These are phyloP conservation scores for Avena sativa DNA, from an alignment of 176 grass and related monocot genomes.

Conservation along the genomic window DNA sequence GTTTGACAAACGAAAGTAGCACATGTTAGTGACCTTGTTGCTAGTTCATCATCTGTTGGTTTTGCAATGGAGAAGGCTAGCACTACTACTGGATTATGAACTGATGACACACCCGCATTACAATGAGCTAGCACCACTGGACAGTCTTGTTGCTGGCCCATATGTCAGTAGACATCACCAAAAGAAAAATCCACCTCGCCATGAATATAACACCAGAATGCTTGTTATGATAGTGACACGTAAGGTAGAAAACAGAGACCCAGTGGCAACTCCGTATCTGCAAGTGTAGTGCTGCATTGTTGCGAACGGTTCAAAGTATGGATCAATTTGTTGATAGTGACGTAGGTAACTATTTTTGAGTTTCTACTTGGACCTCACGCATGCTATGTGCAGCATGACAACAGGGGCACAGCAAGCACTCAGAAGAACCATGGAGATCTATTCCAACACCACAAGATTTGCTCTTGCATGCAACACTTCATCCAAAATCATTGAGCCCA, in stretches of 20 bases:
- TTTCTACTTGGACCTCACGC: conserved; percentile 24
- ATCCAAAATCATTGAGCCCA: conserved; percentile 98
- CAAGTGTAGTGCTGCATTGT: conserved; percentile 9
- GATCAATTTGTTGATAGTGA: neutral
- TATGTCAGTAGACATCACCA: neutral
- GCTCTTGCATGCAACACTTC: conserved; percentile 96
- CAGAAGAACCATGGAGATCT: conserved; percentile 98
- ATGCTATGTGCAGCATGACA: conserved; percentile 76
- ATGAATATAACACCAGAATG: neutral
- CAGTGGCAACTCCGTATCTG: neutral
- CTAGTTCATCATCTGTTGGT: neutral
- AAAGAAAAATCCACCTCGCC: neutral
- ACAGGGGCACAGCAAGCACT: conserved; percentile 93
- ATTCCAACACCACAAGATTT: conserved; percentile 95
- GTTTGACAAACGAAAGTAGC: neutral
- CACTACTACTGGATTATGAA: neutral
- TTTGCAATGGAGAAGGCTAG: neutral
- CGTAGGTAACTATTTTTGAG: neutral
- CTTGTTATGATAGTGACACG: neutral
- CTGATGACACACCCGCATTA: neutral
- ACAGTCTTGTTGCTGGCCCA: neutral
- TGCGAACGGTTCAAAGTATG: neutral
- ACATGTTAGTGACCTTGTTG: neutral
- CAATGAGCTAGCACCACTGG: neutral
- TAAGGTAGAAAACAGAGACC: neutral